Evolutionary conservation across 768 basidiomycete genomes (phyloP).

Genomic region (Hemileccinum impolitum): DNA sequence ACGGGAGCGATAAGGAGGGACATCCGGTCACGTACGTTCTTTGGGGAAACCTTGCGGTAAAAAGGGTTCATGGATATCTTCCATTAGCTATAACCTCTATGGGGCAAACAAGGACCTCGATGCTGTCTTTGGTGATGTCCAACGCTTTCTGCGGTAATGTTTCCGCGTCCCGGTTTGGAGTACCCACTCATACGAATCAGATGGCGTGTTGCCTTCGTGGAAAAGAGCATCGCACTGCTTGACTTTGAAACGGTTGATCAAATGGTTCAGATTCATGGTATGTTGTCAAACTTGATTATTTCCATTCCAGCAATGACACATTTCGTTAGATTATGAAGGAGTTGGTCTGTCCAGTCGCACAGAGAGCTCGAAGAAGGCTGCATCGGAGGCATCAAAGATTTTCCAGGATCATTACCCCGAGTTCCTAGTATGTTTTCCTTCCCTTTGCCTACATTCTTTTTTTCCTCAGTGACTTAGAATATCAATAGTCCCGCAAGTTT

Average conservation of each 20-base stretch:
- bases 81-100: conserved; percentile 70
- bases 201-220: conserved; percentile 81
- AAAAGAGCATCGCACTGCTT: conserved; percentile 55
- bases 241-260: conserved; percentile 75
- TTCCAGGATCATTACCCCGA: conserved; percentile 81
- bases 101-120: conserved; percentile 65
- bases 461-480: background rate
- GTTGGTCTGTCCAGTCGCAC: conserved; percentile 63
- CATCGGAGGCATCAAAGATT: conserved; percentile 67
- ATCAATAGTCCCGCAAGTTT: conserved; percentile 61
- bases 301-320: background rate
- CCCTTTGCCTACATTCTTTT: conserved; percentile 13
- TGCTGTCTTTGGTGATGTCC: conserved; percentile 72
- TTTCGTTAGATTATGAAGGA: conserved; percentile 65
- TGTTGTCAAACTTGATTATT: conserved; percentile 3
- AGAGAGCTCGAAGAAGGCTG: conserved; percentile 74
- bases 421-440: conserved; percentile 46
- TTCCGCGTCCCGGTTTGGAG: background rate
- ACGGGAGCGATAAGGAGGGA: conserved; percentile 68
- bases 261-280: conserved; percentile 71
- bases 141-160: conserved; percentile 68
- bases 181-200: conserved; percentile 33
- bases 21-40: conserved; percentile 63
- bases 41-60: background rate
- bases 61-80: background rate